Evolutionary conservation across 768 basidiomycete species (phyloP).

Genomic region (Termitomyces sp.): DNA sequence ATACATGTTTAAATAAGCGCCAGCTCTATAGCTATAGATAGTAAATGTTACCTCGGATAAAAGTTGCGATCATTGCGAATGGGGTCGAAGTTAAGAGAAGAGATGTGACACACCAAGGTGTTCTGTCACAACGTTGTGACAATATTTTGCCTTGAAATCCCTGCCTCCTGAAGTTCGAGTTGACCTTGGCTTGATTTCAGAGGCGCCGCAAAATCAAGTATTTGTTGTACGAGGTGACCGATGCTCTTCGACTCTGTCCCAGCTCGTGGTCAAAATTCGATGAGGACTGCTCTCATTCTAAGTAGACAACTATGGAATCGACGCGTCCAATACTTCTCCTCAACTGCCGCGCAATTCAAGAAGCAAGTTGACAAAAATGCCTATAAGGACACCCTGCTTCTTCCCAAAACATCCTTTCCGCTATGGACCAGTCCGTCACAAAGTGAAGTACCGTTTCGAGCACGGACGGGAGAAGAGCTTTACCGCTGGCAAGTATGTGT

Average conservation of each 20-base stretch:
- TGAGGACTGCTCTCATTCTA: conserved; percentile 3
- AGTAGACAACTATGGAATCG: conserved; percentile 8
- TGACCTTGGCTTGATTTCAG: neutral
- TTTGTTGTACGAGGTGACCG: neutral
- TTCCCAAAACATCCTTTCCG: conserved; percentile 82
- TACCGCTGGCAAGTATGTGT: conserved; percentile 74
- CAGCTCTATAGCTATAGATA: too few relatives aligned
- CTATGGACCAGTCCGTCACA: conserved; percentile 65
- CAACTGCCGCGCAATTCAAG: conserved; percentile 1
- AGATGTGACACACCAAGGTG: too few relatives aligned
- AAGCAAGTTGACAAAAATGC: conserved; percentile 31
- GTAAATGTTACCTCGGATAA: too few relatives aligned
- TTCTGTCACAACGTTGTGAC: too few relatives aligned
- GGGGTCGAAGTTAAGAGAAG: too few relatives aligned
- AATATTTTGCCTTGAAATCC: too few relatives aligned
- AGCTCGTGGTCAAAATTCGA: neutral
- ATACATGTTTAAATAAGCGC: too few relatives aligned
- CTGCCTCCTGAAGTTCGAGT: neutral
- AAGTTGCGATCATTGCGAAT: too few relatives aligned
- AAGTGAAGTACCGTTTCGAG: conserved; percentile 54
- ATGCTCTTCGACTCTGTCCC: neutral
- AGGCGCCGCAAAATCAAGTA: neutral
- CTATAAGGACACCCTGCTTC: conserved; percentile 59
- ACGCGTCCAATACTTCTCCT: conserved; percentile 8
- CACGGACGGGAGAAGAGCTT: conserved; percentile 66